These are phyloP conservation scores for Scutellaria barbata DNA, from an alignment of 257 asterid genomes.

Conservation along the genomic window DNA sequence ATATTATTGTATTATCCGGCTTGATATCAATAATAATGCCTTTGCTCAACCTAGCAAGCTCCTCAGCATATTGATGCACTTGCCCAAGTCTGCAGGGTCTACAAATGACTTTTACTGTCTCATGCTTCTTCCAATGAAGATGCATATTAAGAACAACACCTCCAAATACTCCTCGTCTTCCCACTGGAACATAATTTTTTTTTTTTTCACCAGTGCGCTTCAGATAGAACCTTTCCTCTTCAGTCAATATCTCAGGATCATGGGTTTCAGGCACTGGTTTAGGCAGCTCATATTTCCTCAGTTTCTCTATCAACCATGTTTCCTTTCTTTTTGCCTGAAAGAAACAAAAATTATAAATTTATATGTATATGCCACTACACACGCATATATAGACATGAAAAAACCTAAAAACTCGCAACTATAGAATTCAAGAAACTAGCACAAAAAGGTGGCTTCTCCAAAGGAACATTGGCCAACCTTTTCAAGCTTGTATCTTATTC, in stretches of 20 bases:
- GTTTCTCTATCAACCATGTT: slow-evolving; percentile 90
- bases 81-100: slow-evolving; percentile 95
- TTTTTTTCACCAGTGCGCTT: slow-evolving; percentile 94
- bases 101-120: slow-evolving; percentile 87
- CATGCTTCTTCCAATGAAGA: slow-evolving; percentile 97
- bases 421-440: slow-evolving; percentile 2
- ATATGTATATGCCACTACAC: neutral
- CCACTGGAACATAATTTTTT: slow-evolving; percentile 85
- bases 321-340: slow-evolving; percentile 90
- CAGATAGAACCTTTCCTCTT: slow-evolving; percentile 88
- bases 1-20: slow-evolving; percentile 69
- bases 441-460: neutral
- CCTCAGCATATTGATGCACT: slow-evolving; percentile 77
- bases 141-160: slow-evolving; percentile 98
- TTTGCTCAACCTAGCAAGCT: slow-evolving; percentile 82
- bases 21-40: slow-evolving; percentile 78
- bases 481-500: slow-evolving; percentile 89
- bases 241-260: slow-evolving; percentile 95
- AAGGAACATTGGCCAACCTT: slow-evolving; percentile 56
- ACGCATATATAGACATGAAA: neutral
- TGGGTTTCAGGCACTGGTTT: slow-evolving; percentile 69
- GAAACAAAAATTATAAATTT: neutral
- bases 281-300: slow-evolving; percentile 75
- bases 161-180: slow-evolving; percentile 97
- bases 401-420: neutral